These are phyloP conservation scores for Calonectria fujianensis DNA, from an alignment of 2,329 filamentous ascomycete species.

Conservation along the genomic window DNA sequence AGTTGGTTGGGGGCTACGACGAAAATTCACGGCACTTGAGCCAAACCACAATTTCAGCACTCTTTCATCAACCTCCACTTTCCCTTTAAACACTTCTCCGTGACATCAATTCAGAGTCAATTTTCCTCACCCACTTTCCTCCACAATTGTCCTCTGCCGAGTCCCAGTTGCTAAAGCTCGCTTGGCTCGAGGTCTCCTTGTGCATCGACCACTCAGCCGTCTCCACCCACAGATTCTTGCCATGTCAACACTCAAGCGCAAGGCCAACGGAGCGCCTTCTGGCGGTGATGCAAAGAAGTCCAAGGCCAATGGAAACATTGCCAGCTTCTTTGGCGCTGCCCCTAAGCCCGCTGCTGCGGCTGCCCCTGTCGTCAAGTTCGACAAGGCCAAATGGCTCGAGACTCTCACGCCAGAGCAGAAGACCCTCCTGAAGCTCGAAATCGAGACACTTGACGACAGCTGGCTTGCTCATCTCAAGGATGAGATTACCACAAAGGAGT, in stretches of 20 bases:
- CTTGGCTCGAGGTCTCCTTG: slow-evolving; percentile 42
- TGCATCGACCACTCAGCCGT: slow-evolving; percentile 46
- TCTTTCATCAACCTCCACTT: slow-evolving; percentile 16
- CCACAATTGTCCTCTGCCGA: slow-evolving; percentile 46
- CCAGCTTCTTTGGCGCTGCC: slow-evolving; percentile 86
- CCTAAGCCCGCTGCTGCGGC: slow-evolving; percentile 71
- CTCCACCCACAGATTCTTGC: slow-evolving; percentile 50
- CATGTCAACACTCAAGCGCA: slow-evolving; percentile 80
- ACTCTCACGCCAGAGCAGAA: slow-evolving; percentile 88
- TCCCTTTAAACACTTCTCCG: slow-evolving; percentile 2
- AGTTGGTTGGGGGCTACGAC: slow-evolving; percentile 35
- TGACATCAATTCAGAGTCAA: neutral
- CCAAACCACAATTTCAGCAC: slow-evolving; percentile 11
- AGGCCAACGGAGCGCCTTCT: slow-evolving; percentile 70
- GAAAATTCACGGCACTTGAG: slow-evolving; percentile 40
- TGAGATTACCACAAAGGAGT: slow-evolving; percentile 85
- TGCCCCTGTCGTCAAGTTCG: slow-evolving; percentile 75
- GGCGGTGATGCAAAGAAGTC: slow-evolving; percentile 79
- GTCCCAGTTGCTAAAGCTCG: slow-evolving; percentile 39
- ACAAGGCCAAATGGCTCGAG: slow-evolving; percentile 93
- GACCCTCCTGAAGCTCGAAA: slow-evolving; percentile 89
- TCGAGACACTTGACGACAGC: slow-evolving; percentile 91
- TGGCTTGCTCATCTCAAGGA: slow-evolving; percentile 94
- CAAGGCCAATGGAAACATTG: slow-evolving; percentile 86
- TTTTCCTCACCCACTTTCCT: slow-evolving; percentile 27